Conservation (phyloP, 495 filamentous ascomycete species). For the Tuber microsphaerosporum region DNA sequence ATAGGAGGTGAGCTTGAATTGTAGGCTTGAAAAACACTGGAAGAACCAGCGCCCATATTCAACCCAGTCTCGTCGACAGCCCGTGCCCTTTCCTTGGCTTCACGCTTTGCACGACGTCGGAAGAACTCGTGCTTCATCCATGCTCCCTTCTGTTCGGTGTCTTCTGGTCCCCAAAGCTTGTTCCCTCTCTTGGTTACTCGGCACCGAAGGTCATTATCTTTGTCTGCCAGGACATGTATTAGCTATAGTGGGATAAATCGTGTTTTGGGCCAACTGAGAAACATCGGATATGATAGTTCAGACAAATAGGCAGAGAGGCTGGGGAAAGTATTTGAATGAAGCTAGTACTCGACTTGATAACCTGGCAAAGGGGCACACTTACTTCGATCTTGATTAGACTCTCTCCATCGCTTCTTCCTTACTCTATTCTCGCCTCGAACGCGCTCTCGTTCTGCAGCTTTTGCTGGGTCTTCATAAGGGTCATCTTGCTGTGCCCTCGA, state of each 20-base stretch:
- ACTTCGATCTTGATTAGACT: slow-evolving; percentile 43
- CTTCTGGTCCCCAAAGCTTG: slow-evolving; percentile 34
- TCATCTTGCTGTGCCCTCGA: slow-evolving; percentile 9
- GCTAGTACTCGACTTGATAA: not conserved
- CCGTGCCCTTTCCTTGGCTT: slow-evolving; percentile 30
- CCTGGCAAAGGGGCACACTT: slow-evolving; percentile 8
- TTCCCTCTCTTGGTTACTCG: slow-evolving; percentile 44
- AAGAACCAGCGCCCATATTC: slow-evolving; percentile 21
- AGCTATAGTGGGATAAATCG: not conserved
- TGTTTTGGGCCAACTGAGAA: not conserved
- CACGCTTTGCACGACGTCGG: slow-evolving; percentile 39
- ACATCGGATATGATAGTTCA: not conserved
- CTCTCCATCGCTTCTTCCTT: slow-evolving; percentile 44
- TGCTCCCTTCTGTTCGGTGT: slow-evolving; percentile 29
- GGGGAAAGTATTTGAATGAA: not conserved
- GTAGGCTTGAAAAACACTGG: slow-evolving; percentile 33
- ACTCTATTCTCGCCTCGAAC: slow-evolving; percentile 42
- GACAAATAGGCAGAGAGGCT: not conserved
- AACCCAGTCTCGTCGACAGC: slow-evolving; percentile 17
- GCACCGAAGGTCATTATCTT: slow-evolving; percentile 44
- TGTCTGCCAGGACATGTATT: slow-evolving; percentile 32
- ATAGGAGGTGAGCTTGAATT: slow-evolving; percentile 12
- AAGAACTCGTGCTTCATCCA: slow-evolving; percentile 43
- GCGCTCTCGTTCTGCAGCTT: slow-evolving; percentile 41
- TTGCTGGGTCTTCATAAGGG: slow-evolving; percentile 32